Percentiles rank a stretch among this genome's conserved stretches.
Conservation (phyloP, 176 grass and related monocot genomes). For the Triticum turgidum region DNA sequence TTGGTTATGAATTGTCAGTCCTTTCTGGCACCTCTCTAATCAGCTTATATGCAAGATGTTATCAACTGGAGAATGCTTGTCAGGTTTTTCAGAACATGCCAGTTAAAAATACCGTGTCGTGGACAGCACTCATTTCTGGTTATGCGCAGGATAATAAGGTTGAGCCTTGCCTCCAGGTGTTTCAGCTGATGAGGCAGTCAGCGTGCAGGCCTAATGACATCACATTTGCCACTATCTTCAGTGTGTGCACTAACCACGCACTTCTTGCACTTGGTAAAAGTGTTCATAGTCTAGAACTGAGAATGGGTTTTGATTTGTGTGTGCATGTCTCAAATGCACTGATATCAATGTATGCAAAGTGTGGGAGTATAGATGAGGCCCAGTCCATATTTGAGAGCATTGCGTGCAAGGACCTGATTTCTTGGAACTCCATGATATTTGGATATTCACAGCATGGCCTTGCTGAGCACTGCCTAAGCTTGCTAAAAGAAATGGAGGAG, state of each 20-base stretch:
- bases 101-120: conserved; percentile 51
- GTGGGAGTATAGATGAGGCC: conserved; percentile 39
- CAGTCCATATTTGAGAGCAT: conserved; percentile 32
- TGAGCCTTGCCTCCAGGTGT: conserved; percentile 38
- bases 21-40: conserved; percentile 48
- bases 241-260: conserved; percentile 42
- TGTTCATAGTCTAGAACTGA: conserved; percentile 50
- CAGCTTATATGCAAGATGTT: conserved; percentile 53
- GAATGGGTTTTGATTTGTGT: conserved; percentile 54
- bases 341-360: conserved; percentile 58
- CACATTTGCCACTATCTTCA: conserved; percentile 58
- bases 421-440: conserved; percentile 58
- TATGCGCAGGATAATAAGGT: conserved; percentile 43
- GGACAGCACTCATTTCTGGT: conserved; percentile 67
- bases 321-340: conserved; percentile 60
- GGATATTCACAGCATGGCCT: conserved; percentile 67
- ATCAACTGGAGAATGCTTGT: conserved; percentile 36
- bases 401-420: conserved; percentile 37
- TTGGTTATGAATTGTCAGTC: conserved; percentile 35
- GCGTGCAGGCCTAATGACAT: conserved; percentile 59
- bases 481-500: conserved; percentile 42
- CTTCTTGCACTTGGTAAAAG: conserved; percentile 58
- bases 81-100: conserved; percentile 47
- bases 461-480: conserved; percentile 35
- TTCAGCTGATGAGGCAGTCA: conserved; percentile 46